Evolutionary conservation across 1,284 basidiomycete species (phyloP).

Genomic region (Boletus semigastroideus): DNA sequence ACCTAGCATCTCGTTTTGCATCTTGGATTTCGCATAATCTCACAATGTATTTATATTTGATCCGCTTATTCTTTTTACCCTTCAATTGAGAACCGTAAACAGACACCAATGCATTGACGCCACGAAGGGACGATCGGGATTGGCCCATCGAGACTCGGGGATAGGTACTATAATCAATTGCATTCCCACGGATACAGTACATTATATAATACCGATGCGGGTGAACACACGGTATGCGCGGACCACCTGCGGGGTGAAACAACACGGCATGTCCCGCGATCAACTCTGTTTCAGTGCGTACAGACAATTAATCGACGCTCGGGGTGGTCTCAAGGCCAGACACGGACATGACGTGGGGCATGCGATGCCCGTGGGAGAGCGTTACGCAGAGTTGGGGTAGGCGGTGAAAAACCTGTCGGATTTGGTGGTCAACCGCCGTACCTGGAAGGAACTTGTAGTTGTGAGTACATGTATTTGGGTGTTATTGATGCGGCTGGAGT

Average conservation of each 20-base stretch:
- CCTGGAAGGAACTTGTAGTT: neutral
- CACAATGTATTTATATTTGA: slow-evolving; percentile 7
- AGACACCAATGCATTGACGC: neutral
- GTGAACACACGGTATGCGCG: too few relatives aligned
- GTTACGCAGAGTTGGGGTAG: neutral
- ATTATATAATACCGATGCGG: too few relatives aligned
- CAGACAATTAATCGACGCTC: too few relatives aligned
- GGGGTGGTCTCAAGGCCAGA: too few relatives aligned
- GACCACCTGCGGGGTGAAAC: neutral
- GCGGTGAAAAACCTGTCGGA: neutral
- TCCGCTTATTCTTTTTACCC: neutral
- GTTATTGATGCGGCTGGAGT: slow-evolving; percentile 3
- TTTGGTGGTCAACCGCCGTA: too few relatives aligned
- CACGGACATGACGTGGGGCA: neutral
- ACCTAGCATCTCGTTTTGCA: neutral
- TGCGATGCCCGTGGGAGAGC: slow-evolving; percentile 8
- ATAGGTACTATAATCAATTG: neutral
- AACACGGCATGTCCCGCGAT: slow-evolving; percentile 7
- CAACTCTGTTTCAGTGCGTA: neutral
- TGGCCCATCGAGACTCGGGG: neutral
- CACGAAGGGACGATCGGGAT: neutral
- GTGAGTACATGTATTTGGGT: slow-evolving; percentile 4
- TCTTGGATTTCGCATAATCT: neutral
- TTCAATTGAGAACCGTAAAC: neutral
- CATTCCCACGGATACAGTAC: neutral